Percentiles rank a stretch among this genome's conserved stretches.
These are phyloP conservation scores for Carpinus fangiana DNA, from an alignment of 306 rosid genomes.

Conservation along the genomic window DNA sequence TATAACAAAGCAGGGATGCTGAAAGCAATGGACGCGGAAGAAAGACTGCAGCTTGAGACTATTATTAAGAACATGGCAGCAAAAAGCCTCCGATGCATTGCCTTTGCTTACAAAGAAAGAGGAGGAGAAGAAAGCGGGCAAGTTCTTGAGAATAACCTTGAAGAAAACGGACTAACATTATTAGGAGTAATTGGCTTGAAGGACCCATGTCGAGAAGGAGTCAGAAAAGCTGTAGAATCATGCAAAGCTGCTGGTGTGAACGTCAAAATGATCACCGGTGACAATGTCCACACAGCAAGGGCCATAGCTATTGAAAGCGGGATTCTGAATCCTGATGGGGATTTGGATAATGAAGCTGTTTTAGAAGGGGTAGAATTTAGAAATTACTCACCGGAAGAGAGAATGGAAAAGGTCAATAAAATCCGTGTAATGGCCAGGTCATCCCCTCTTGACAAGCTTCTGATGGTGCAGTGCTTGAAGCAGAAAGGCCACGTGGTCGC, in stretches of 20 bases:
- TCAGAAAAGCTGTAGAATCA: conserved; percentile 24
- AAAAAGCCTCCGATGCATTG: conserved; percentile 33
- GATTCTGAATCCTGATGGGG: conserved; percentile 11
- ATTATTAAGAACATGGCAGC: conserved; percentile 27
- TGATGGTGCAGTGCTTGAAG: conserved; percentile 35
- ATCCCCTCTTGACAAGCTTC: conserved; percentile 29
- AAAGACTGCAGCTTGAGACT: background rate
- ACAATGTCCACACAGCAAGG: conserved; percentile 31
- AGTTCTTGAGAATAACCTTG: background rate
- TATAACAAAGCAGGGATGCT: conserved; percentile 16
- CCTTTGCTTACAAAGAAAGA: conserved; percentile 18
- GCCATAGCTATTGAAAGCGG: conserved; percentile 31
- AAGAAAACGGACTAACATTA: conserved; percentile 19
- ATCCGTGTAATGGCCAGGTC: conserved; percentile 35
- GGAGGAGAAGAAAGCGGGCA: background rate
- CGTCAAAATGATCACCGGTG: conserved; percentile 31
- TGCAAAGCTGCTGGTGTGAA: conserved; percentile 30
- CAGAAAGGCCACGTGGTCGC: conserved; percentile 31
- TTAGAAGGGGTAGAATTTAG: conserved; percentile 24
- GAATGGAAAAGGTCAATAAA: conserved; percentile 14
- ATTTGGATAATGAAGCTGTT: background rate
- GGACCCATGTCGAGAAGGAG: conserved; percentile 29
- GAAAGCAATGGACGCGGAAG: conserved; percentile 15
- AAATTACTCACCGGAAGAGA: conserved; percentile 29
- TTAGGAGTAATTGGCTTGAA: conserved; percentile 27